Evolutionary conservation across 2,329 filamentous ascomycete genomes (phyloP).

Genomic region (Trichoderma sp.): DNA sequence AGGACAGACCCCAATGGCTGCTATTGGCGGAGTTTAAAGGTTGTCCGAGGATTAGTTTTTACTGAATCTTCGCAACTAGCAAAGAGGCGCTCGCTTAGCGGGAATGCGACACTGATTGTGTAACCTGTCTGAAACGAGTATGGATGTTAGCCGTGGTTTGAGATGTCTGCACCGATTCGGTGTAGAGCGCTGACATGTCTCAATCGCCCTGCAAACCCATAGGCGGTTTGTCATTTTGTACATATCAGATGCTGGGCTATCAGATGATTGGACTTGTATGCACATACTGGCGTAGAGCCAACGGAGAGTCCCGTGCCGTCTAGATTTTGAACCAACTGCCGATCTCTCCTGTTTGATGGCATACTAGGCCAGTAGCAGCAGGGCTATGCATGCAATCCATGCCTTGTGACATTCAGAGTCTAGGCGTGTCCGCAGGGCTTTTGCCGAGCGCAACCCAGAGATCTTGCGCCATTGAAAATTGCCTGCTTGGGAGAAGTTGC

Average conservation of each 20-base stretch:
- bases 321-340: not conserved
- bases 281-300: not conserved
- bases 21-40: not conserved
- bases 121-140: not conserved
- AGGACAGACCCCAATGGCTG: conserved; percentile 1
- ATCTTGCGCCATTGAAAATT: not conserved
- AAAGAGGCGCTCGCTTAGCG: conserved; percentile 14
- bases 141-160: not conserved
- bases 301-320: not conserved
- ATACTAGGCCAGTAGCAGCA: not conserved
- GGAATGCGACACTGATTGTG: not conserved
- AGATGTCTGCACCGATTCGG: not conserved
- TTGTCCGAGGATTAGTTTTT: not conserved
- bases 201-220: not conserved
- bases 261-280: not conserved
- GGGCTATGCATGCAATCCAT: not conserved
- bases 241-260: not conserved
- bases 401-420: not conserved
- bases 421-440: not conserved
- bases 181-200: not conserved
- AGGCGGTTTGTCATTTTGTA: not conserved
- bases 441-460: not conserved
- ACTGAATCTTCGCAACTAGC: not conserved
- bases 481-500: not conserved
- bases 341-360: not conserved